Conservation (phyloP, 108 stramenopile species). For the Skeletonema marinoi region DNA sequence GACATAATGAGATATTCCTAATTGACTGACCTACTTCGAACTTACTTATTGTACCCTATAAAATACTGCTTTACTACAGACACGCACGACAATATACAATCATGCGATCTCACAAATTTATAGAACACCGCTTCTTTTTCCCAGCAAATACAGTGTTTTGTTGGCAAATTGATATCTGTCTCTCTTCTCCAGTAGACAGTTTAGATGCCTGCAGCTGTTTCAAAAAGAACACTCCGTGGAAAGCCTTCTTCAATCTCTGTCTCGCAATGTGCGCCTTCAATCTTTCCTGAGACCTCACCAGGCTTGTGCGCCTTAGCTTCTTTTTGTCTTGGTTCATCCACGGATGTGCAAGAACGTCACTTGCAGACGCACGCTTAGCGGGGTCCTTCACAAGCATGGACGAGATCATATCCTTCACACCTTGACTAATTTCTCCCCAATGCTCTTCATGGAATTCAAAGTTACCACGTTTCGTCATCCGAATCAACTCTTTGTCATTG, state of each 20-base stretch:
- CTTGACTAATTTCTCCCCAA: slow-evolving; percentile 88
- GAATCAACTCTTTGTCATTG: slow-evolving; percentile 89
- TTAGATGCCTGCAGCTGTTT: not conserved
- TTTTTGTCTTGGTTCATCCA: slow-evolving; percentile 61
- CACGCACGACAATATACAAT: no score
- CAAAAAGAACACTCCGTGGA: slow-evolving; percentile 28
- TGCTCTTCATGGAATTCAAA: slow-evolving; percentile 89
- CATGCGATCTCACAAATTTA: no score
- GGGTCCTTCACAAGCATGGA: slow-evolving; percentile 79
- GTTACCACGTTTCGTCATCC: slow-evolving; percentile 82
- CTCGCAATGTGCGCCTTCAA: slow-evolving; percentile 51
- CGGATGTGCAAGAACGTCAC: slow-evolving; percentile 84
- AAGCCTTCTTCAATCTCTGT: slow-evolving; percentile 48
- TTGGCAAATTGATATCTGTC: not conserved
- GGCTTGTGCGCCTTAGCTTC: slow-evolving; percentile 24
- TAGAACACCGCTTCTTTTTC: slow-evolving; percentile 13
- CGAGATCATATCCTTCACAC: slow-evolving; percentile 89
- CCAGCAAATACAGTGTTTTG: slow-evolving; percentile 30
- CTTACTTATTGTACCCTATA: no score
- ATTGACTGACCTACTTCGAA: no score
- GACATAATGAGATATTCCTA: no score
- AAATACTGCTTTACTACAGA: no score
- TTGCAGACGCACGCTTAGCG: slow-evolving; percentile 86
- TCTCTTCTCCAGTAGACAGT: not conserved
- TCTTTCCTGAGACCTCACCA: slow-evolving; percentile 19